phyloP scores from a whole-genome alignment of 768 basidiomycete species.

The Dacryopinax spathularia region DNA sequence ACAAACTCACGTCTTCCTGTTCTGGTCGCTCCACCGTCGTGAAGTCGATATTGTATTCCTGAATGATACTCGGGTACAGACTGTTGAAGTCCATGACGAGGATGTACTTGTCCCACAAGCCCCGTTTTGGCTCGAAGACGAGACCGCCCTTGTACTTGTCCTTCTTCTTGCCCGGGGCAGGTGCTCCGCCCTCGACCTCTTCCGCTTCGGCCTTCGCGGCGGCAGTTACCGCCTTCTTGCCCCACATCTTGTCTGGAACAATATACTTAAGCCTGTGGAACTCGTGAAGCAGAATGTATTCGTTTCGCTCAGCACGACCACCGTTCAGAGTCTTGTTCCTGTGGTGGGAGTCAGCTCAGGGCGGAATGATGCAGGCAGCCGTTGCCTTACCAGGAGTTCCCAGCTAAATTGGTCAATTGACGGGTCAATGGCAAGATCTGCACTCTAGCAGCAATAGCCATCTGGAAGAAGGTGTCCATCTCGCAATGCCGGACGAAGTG shows the following conservation, averaged over 20 bases:
- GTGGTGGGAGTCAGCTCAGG: background rate
- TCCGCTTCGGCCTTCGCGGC: conserved; percentile 28
- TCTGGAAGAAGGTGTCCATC: conserved; percentile 89
- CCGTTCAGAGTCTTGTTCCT: conserved; percentile 98
- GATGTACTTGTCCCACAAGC: conserved; percentile 91
- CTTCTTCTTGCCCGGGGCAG: conserved; percentile 35
- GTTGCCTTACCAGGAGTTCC: conserved; percentile 74
- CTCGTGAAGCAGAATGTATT: conserved; percentile 95
- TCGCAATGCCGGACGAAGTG: conserved; percentile 90
- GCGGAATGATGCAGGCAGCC: background rate
- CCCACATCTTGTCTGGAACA: conserved; percentile 86
- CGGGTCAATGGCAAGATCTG: conserved; percentile 85
- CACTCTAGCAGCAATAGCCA: conserved; percentile 90
- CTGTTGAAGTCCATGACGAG: conserved; percentile 99
- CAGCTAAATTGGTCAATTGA: conserved; percentile 89
- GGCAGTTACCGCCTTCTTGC: conserved; percentile 48
- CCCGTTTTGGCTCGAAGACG: conserved; percentile 90
- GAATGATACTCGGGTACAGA: conserved; percentile 96
- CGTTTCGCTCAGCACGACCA: conserved; percentile 95
- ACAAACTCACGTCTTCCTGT: conserved; percentile 27
- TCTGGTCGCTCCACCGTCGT: conserved; percentile 75
- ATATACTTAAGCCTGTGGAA: conserved; percentile 94
- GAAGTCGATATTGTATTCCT: conserved; percentile 99
- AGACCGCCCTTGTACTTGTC: conserved; percentile 99
- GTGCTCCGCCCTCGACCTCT: conserved; percentile 41